Conservation (phyloP, 305 asterid genomes). For the Petunia hybrid region DNA sequence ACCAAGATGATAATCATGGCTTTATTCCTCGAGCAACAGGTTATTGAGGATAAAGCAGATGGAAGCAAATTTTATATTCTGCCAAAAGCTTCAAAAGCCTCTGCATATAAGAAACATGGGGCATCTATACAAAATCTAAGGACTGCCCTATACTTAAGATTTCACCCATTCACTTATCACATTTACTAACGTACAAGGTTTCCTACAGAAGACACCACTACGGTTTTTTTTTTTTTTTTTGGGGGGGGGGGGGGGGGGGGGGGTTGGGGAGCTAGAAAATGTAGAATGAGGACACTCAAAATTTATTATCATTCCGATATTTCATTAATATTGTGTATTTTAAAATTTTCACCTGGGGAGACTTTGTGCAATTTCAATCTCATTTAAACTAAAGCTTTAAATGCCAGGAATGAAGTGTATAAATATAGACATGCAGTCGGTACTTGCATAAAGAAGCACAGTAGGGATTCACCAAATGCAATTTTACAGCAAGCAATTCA, state of each 20-base stretch:
- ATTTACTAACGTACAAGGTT: neutral
- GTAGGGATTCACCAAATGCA: neutral
- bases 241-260: neutral
- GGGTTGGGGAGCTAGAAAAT: neutral
- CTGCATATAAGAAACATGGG: neutral
- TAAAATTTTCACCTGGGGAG: neutral
- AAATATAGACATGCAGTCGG: neutral
- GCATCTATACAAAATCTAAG: neutral
- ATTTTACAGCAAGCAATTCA: conserved; percentile 5
- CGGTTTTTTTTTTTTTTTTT: too few species aligned
- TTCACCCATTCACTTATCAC: neutral
- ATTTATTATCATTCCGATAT: neutral
- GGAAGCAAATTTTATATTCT: neutral
- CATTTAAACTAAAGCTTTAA: conserved; percentile 16
- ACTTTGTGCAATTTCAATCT: neutral
- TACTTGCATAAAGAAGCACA: conserved; percentile 1
- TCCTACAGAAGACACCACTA: conserved; percentile 12
- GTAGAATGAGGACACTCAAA: neutral
- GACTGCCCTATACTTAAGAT: neutral
- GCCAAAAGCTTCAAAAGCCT: neutral
- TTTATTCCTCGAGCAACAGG: conserved; percentile 4
- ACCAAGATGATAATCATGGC: conserved; percentile 10
- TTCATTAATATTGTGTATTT: neutral
- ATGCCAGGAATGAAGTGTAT: neutral
- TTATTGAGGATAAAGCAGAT: neutral